phyloP scores from a whole-genome alignment of 768 basidiomycete genomes.

The Amanita phalloides region DNA sequence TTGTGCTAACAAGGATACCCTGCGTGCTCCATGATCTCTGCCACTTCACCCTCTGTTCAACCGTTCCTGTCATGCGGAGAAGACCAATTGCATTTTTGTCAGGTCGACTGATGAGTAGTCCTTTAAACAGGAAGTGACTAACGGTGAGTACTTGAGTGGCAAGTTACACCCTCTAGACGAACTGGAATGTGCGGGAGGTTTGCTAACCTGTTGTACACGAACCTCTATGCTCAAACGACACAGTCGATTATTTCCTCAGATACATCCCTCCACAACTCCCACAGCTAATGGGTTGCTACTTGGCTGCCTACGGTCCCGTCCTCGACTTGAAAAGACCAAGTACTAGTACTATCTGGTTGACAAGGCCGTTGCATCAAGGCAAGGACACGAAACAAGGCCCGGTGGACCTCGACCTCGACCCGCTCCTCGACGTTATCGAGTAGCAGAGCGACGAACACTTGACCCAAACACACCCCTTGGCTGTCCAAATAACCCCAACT shows the following conservation, averaged over 20 bases:
- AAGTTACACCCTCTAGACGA: no score
- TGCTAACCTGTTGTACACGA: constrained; percentile 33
- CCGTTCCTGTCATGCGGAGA: no score
- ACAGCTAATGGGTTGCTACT: constrained; percentile 21
- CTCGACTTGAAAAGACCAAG: constrained; percentile 93
- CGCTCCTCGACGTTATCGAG: constrained; percentile 1
- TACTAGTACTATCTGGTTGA: constrained; percentile 96
- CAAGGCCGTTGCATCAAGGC: constrained; percentile 25
- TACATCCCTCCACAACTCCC: constrained; percentile 36
- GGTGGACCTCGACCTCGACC: not conserved
- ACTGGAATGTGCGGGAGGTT: no score
- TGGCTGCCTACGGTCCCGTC: constrained; percentile 88
- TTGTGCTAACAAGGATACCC: no score
- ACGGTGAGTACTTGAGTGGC: no score
- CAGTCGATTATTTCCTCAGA: constrained; percentile 70
- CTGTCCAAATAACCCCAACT: constrained; percentile 63
- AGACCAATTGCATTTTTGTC: no score
- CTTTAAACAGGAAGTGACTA: no score
- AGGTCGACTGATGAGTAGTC: no score
- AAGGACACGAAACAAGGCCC: not conserved
- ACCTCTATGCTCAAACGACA: constrained; percentile 40
- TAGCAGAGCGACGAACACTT: constrained; percentile 21
- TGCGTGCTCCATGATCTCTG: no score
- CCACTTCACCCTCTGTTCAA: no score
- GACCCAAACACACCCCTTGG: constrained; percentile 33